These are phyloP conservation scores for Acanthamoeba royreba DNA, from an alignment of 208 protist genomes.

Conservation along the genomic window DNA sequence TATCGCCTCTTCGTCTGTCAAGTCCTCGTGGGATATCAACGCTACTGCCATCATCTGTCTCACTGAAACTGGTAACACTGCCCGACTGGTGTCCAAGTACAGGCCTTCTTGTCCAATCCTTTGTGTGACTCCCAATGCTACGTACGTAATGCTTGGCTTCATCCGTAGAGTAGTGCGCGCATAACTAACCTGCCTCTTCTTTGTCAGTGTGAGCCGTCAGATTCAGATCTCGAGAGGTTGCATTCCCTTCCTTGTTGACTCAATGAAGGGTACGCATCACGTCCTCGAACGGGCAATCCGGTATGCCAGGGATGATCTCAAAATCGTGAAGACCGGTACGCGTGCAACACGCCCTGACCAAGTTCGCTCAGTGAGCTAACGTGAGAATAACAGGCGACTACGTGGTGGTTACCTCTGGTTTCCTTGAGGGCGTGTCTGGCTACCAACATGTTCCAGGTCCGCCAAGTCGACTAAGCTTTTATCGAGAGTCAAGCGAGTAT, in stretches of 20 bases:
- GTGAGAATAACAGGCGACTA: background rate
- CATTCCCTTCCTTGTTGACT: constrained; percentile 58
- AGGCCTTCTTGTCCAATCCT: constrained; percentile 92
- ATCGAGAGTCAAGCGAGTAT: no score
- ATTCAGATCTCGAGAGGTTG: constrained; percentile 48
- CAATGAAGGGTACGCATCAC: constrained; percentile 53
- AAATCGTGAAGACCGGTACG: constrained; percentile 43
- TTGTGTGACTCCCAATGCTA: constrained; percentile 86
- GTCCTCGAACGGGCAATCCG: constrained; percentile 68
- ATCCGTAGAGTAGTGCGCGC: no score
- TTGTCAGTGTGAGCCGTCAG: constrained; percentile 36
- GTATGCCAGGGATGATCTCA: constrained; percentile 56
- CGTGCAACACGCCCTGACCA: no score
- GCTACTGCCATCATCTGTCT: constrained; percentile 89
- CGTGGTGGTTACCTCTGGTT: constrained; percentile 65
- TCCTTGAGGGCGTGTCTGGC: constrained; percentile 61
- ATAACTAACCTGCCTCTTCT: no score
- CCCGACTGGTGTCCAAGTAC: constrained; percentile 94
- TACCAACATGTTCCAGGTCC: constrained; percentile 62
- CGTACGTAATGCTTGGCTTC: background rate
- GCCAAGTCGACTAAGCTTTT: no score
- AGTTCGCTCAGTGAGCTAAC: no score
- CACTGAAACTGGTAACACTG: constrained; percentile 87
- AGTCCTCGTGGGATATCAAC: constrained; percentile 89
- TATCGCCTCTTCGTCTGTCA: constrained; percentile 92